Conservation (phyloP, 2,329 filamentous ascomycete species). For the Ophiostoma sp. region DNA sequence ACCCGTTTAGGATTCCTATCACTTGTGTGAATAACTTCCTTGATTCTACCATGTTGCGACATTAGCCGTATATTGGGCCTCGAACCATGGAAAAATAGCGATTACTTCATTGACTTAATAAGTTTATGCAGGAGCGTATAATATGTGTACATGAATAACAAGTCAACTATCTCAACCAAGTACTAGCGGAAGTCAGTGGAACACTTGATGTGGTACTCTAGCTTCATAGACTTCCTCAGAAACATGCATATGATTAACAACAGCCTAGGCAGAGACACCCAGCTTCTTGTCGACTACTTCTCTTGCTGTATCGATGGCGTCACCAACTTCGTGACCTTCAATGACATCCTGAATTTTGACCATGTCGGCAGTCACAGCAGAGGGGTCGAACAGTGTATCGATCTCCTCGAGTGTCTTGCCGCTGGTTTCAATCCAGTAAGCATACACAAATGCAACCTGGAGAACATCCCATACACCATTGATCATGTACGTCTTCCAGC, state of each 20-base stretch:
- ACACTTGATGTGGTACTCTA: no score
- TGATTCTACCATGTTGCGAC: no score
- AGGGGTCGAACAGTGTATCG: conserved; percentile 11
- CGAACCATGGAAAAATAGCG: no score
- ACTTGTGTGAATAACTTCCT: no score
- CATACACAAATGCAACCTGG: conserved; percentile 40
- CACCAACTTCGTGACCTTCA: background rate
- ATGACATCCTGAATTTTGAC: conserved; percentile 15
- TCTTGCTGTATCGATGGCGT: background rate
- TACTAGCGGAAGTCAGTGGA: no score
- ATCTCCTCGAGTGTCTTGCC: conserved; percentile 25
- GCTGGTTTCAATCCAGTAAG: conserved; percentile 46
- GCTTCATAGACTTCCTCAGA: no score
- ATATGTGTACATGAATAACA: no score
- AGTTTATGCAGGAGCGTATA: no score
- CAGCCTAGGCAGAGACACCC: background rate
- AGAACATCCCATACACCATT: conserved; percentile 42
- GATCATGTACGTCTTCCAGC: conserved; percentile 48
- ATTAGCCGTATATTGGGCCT: no score
- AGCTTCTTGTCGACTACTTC: background rate
- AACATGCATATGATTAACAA: background rate
- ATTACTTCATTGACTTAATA: no score
- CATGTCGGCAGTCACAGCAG: conserved; percentile 9
- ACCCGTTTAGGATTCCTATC: no score
- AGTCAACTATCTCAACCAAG: no score